Conservation (phyloP, 257 asterid genomes). For the Fraxinus anomala region DNA sequence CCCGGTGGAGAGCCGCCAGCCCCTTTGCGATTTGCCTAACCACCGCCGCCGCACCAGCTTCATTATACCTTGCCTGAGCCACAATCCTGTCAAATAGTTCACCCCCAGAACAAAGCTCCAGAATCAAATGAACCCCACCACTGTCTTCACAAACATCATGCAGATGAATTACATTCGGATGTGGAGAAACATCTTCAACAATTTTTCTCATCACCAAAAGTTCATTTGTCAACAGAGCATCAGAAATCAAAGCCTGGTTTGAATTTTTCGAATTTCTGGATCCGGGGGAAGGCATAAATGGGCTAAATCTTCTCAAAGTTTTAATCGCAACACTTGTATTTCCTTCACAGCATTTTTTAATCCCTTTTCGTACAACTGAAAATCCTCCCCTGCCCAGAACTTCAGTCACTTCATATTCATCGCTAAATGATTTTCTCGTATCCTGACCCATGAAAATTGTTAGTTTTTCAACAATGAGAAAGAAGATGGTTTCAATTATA, state of each 20-base stretch:
- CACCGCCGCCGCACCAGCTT: conserved; percentile 71
- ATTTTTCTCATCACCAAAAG: conserved; percentile 75
- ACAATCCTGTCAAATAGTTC: conserved; percentile 83
- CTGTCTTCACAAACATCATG: conserved; percentile 69
- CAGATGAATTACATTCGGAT: conserved; percentile 76
- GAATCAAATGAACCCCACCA: conserved; percentile 62
- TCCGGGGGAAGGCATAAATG: conserved; percentile 28
- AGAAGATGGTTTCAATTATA: conserved; percentile 30
- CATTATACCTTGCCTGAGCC: conserved; percentile 62
- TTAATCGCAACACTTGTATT: conserved; percentile 64
- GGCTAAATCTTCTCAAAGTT: conserved; percentile 57
- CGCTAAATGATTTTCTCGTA: conserved; percentile 41
- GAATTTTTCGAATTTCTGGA: conserved; percentile 15
- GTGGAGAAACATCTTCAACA: conserved; percentile 85
- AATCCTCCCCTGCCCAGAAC: conserved; percentile 82
- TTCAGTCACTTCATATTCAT: conserved; percentile 71
- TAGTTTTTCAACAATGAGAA: conserved; percentile 35
- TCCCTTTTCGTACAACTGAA: conserved; percentile 73
- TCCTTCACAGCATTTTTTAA: conserved; percentile 29
- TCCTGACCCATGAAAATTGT: conserved; percentile 50
- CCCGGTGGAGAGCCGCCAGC: conserved; percentile 57
- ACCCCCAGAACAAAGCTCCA: conserved; percentile 81
- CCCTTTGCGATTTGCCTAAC: conserved; percentile 72
- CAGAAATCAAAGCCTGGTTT: conserved; percentile 58
- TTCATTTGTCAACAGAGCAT: conserved; percentile 67